These are phyloP conservation scores for Phoma sp. DNA, from an alignment of 2,329 filamentous ascomycete species.

Conservation along the genomic window DNA sequence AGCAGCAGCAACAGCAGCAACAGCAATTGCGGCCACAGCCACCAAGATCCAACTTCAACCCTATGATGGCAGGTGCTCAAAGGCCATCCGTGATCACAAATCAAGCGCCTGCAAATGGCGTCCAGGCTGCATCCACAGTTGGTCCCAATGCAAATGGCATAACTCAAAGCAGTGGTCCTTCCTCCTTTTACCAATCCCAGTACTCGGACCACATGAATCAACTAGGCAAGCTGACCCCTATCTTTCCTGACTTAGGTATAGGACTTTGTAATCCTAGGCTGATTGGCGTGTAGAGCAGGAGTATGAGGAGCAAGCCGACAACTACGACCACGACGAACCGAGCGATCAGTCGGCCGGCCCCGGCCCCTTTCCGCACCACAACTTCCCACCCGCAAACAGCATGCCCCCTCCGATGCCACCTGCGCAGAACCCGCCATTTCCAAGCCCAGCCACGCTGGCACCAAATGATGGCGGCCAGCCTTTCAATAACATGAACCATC, in stretches of 20 bases:
- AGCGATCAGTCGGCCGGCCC: slow-evolving; percentile 71
- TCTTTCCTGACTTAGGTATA: slow-evolving; percentile 57
- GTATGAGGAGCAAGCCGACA: slow-evolving; percentile 88
- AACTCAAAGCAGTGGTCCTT: slow-evolving; percentile 50
- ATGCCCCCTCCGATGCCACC: slow-evolving; percentile 50
- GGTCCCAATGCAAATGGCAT: slow-evolving; percentile 47
- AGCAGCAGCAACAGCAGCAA: slow-evolving; percentile 18
- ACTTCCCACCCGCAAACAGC: slow-evolving; percentile 58
- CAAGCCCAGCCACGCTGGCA: slow-evolving; percentile 42
- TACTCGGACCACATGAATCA: slow-evolving; percentile 96
- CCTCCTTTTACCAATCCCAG: slow-evolving; percentile 78
- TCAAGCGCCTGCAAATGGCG: slow-evolving; percentile 45
- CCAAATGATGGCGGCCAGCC: slow-evolving; percentile 43
- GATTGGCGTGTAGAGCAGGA: slow-evolving; percentile 85
- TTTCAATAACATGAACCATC: slow-evolving; percentile 58
- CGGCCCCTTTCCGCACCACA: slow-evolving; percentile 67
- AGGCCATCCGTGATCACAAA: slow-evolving; percentile 48
- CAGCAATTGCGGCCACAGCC: slow-evolving; percentile 52
- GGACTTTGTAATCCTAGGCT: slow-evolving; percentile 73
- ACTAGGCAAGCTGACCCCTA: slow-evolving; percentile 80
- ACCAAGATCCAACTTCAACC: slow-evolving; percentile 57
- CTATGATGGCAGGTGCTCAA: slow-evolving; percentile 52
- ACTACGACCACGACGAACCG: slow-evolving; percentile 81
- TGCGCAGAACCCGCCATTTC: slow-evolving; percentile 46
- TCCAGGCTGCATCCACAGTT: slow-evolving; percentile 47